Evolutionary conservation across 2,329 filamentous ascomycete species (phyloP).

Genomic region (Diplocarpon mali): DNA sequence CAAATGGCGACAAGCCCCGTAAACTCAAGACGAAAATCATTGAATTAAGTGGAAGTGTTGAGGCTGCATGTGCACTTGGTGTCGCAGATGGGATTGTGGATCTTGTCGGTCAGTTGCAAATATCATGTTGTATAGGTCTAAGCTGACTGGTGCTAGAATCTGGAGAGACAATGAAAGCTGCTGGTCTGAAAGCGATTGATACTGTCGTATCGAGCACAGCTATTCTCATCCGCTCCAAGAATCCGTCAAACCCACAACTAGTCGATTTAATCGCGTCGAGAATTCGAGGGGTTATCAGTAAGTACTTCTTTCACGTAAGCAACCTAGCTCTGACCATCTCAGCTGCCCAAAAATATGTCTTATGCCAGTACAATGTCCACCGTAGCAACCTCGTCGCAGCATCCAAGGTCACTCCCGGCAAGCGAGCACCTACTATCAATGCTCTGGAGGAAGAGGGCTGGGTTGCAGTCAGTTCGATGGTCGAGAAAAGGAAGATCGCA

Average conservation of each 20-base stretch:
- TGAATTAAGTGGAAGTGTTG: slow-evolving; percentile 90
- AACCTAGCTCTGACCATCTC: slow-evolving; percentile 8
- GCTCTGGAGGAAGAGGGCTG: slow-evolving; percentile 64
- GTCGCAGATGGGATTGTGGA: slow-evolving; percentile 97
- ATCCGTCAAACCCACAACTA: slow-evolving; percentile 66
- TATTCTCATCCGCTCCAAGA: slow-evolving; percentile 83
- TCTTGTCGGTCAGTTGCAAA: slow-evolving; percentile 66
- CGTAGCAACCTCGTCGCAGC: slow-evolving; percentile 56
- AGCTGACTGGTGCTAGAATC: slow-evolving; percentile 53
- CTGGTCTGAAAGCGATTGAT: slow-evolving; percentile 85
- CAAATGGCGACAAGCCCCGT: slow-evolving; percentile 26
- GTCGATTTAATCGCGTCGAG: slow-evolving; percentile 77
- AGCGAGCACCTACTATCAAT: slow-evolving; percentile 87
- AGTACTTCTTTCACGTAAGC: slow-evolving; percentile 19
- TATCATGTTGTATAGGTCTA: not conserved
- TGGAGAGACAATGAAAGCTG: slow-evolving; percentile 95
- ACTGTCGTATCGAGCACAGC: slow-evolving; percentile 84
- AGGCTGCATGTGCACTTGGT: slow-evolving; percentile 89
- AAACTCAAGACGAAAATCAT: slow-evolving; percentile 80
- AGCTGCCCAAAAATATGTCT: slow-evolving; percentile 82
- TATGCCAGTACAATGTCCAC: slow-evolving; percentile 93
- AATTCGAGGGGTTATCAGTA: slow-evolving; percentile 85
- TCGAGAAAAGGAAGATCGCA: slow-evolving; percentile 28
- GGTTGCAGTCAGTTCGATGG: slow-evolving; percentile 21
- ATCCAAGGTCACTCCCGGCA: slow-evolving; percentile 76